Conservation (phyloP, 192 early-diverging fungal genomes). For the Coemansia sp. region DNA sequence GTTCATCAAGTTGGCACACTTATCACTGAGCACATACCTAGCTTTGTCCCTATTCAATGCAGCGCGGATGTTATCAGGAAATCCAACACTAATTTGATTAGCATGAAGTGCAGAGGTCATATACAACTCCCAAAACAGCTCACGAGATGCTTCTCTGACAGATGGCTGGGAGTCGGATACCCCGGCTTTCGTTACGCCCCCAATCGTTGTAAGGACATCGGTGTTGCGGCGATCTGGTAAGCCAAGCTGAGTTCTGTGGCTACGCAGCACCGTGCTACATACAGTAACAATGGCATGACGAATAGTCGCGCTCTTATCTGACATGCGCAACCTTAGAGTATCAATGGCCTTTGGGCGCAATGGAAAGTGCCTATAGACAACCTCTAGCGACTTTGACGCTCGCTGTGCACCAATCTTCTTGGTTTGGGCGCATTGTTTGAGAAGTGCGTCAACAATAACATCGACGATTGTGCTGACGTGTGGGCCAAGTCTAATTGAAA, state of each 20-base stretch:
- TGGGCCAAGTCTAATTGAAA: conserved; percentile 44
- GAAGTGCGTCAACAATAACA: conserved; percentile 30
- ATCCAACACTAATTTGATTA: conserved; percentile 12
- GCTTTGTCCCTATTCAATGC: conserved; percentile 30
- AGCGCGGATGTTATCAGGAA: conserved; percentile 26
- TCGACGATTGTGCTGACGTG: conserved; percentile 35
- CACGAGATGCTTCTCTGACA: conserved; percentile 40
- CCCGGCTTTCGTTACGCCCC: conserved; percentile 17
- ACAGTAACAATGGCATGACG: conserved; percentile 36
- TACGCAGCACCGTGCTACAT: conserved; percentile 28
- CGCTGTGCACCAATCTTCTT: conserved; percentile 51
- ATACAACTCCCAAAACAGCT: conserved; percentile 52
- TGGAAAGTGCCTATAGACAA: conserved; percentile 38
- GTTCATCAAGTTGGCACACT: neutral
- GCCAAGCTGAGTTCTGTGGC: conserved; percentile 29
- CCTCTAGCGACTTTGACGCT: conserved; percentile 36
- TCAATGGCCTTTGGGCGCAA: conserved; percentile 42
- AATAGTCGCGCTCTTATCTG: conserved; percentile 47
- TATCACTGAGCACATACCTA: conserved; percentile 13
- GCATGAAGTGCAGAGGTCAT: conserved; percentile 20
- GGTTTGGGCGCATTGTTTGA: conserved; percentile 49
- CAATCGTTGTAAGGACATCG: conserved; percentile 22
- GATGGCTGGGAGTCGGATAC: conserved; percentile 45
- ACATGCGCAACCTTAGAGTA: conserved; percentile 25
- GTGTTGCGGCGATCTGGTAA: conserved; percentile 27